Conservation (phyloP, 169 alveolate genomes). For the Plasmodium reichenowi region DNA sequence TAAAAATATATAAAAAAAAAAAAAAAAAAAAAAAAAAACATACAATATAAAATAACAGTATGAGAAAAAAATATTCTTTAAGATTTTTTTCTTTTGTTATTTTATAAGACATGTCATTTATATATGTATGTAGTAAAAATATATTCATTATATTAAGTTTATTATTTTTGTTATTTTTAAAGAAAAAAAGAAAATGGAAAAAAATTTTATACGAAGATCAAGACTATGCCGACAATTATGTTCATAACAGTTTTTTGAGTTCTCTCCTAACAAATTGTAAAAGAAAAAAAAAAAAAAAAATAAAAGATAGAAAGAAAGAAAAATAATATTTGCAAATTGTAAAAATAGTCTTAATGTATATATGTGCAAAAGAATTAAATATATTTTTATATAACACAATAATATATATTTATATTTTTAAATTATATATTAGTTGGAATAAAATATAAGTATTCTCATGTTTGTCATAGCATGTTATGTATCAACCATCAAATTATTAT, state of each 20-base stretch:
- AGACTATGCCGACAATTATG: slow-evolving; percentile 70
- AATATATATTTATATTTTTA: background rate
- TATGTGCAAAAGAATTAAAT: no score
- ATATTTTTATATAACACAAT: no score
- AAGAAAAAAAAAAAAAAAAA: slow-evolving; percentile 2
- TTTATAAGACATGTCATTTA: background rate
- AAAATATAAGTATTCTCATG: slow-evolving; percentile 66
- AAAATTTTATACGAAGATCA: slow-evolving; percentile 73
- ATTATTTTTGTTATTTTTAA: slow-evolving; percentile 16
- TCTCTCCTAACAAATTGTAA: slow-evolving; percentile 65
- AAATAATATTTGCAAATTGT: background rate
- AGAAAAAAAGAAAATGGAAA: slow-evolving; percentile 72
- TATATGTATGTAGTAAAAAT: background rate
- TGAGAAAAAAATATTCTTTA: background rate
- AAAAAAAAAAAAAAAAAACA: no score
- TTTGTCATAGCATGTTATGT: slow-evolving; percentile 54
- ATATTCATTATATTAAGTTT: background rate
- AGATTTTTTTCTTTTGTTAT: slow-evolving; percentile 4
- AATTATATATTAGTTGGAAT: slow-evolving; percentile 33
- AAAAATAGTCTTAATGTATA: background rate
- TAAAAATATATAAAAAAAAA: slow-evolving; percentile 31
- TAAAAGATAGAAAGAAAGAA: background rate
- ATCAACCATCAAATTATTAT: slow-evolving; percentile 63
- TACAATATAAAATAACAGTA: background rate
- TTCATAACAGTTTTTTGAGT: slow-evolving; percentile 60